phyloP scores from a whole-genome alignment of 306 rosid genomes.

The Castanea crenata region DNA sequence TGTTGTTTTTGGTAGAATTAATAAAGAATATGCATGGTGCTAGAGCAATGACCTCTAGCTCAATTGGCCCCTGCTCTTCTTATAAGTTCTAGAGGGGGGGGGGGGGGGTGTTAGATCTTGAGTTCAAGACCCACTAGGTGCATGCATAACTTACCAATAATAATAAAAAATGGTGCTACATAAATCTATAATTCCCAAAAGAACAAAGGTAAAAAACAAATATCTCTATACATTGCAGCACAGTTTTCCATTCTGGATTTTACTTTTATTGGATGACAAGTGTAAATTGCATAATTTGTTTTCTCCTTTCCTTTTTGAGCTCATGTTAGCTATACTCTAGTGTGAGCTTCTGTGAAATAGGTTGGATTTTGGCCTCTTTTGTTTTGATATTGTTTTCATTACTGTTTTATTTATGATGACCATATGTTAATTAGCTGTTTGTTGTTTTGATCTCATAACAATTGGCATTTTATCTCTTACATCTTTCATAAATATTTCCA shows the following conservation, averaged over 20 bases:
- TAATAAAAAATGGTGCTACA: no score
- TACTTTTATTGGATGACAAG: not conserved
- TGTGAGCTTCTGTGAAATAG: not conserved
- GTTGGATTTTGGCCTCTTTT: not conserved
- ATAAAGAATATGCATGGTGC: no score
- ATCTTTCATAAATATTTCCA: conserved; percentile 4
- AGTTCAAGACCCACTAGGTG: no score
- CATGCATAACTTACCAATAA: no score
- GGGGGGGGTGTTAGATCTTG: no score
- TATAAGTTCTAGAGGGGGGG: no score
- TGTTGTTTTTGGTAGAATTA: no score
- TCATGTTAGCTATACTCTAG: not conserved
- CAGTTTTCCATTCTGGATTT: not conserved
- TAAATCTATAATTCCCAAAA: not conserved
- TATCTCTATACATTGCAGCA: not conserved
- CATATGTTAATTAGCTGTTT: not conserved
- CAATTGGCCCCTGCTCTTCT: no score
- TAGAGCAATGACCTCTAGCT: no score
- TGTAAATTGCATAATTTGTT: not conserved
- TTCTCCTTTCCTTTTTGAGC: not conserved
- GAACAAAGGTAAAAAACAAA: not conserved
- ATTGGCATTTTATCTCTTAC: conserved; percentile 8
- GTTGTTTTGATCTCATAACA: not conserved
- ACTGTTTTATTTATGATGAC: not conserved
- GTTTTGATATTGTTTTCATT: not conserved